Evolutionary conservation across 345 rosid species (phyloP), one percentile per base, ranked within the genome.

Genomic region (Eutrema japonicum): DNA sequence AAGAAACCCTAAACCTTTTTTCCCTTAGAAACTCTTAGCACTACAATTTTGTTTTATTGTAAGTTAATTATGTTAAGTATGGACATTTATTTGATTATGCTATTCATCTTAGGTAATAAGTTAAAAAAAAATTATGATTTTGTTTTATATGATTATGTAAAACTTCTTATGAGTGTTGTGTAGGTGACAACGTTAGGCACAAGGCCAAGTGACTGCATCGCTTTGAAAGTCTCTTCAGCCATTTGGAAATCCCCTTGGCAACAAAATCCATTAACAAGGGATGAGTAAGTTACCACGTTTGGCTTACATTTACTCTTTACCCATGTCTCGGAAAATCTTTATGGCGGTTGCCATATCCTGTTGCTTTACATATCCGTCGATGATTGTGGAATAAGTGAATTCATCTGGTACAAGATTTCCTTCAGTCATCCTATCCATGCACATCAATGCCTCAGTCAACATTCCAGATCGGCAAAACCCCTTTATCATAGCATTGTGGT

Each of bases 171-270:
- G 33, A 94, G 78, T 64, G 81, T 84, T 71, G 88, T 88, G 80
- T 89, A 91, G 57, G 97, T 94, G 30, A 88, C 86, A 40, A 88
- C 93, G 73, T 85, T 94, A 66, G 97, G 90, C 68, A 85, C 81
- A 80, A 85, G 78, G 69, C 85, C 90, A 76, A 55, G 49, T 10
- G 83, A 77, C 36, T 67, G 81, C 89, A 94, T 88, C 82, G 77
- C 88, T 64, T 78, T 64, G 53, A 91, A 86, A 58, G 82, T 81
- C 26, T 70, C 79, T 70, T 91, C 90, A 64, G 98, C 97, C 43
- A 14, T 47, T 30, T 32, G 57, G 57, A 79, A 81, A 64, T 89
- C 87, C 48, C 96, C 87, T 27, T 37, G 58, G 51, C 82, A 71
- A 75, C 90, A 89, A 78, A 89, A 85, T 26, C 95, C 96, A 77